Evolutionary conservation across 2,329 filamentous ascomycete species (phyloP), one percentile per base, ranked within the genome.

Genomic region (Epichloe uncinata): DNA sequence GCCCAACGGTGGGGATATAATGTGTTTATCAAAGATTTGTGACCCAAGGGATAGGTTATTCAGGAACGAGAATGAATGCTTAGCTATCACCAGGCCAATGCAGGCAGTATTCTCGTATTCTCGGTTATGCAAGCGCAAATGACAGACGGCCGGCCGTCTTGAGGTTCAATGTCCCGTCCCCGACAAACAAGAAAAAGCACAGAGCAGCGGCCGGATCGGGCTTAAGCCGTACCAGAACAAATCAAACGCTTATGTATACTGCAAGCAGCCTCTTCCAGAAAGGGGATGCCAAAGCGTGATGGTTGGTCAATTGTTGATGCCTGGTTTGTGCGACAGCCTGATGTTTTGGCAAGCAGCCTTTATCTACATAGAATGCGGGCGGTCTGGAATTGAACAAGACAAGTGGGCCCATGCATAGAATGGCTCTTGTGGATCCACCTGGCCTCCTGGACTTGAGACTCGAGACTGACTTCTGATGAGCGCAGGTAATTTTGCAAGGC

Each of bases 401-500:
- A 43, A 43, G 42, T 43, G 42, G 35, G 35, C 6, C 6, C 35
- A 5, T 16, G 1, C 11, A 36, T 30, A 34, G n/a, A 13, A 18
- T 47, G 26, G 26, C 8, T 30, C 26, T 40, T 41, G 18, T 45
- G 50, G 50, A 16, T 16, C 30, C 38, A 34, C 26, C 26, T 30
- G 26, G 8, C 2, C 3, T 0, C 2, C 3, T 0, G 8, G 26
- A 30, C 26, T 30, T 30, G 26, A 30, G 26, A 30, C 26, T 30
- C 8, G 26, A 30, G 26, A 30, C 16, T 16, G 16, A 18, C 2
- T 1, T 26, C 22, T 26, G 22, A 26, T 18, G 33, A 42, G 42
- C 33, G n/a, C 42, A 22, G 49, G 22, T 37, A 33, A 42, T 50
- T 50, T 54, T 54, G 26, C 40, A 16, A 50, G 42, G 50, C 41